Percentiles rank a stretch among this genome's conserved stretches.
These are phyloP conservation scores for Macrolepiota fuliginosa DNA, from an alignment of 768 basidiomycete genomes.

Conservation along the genomic window DNA sequence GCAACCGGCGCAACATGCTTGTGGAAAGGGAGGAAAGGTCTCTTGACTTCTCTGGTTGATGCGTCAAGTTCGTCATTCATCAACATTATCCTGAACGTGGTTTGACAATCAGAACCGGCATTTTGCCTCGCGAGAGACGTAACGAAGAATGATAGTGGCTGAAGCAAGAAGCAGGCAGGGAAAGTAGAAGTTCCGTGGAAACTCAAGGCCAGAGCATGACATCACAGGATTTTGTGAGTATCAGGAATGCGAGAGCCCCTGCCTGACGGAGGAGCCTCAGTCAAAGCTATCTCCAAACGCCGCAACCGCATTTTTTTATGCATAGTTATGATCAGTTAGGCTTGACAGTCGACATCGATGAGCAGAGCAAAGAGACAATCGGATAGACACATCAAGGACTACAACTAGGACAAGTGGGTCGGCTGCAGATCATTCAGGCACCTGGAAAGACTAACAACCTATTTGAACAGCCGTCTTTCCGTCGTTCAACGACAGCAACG, in stretches of 20 bases:
- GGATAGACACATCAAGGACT: background rate
- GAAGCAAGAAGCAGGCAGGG: slow-evolving; percentile 2
- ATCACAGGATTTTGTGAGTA: background rate
- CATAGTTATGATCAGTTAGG: background rate
- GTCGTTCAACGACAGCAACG: background rate
- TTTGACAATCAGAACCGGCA: background rate
- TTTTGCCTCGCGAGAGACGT: background rate
- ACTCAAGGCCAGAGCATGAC: background rate
- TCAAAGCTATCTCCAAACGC: background rate
- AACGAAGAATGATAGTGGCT: background rate
- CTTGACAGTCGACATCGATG: background rate
- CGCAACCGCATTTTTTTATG: background rate
- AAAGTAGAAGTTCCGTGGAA: background rate
- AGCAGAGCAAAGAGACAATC: background rate
- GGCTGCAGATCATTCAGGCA: background rate
- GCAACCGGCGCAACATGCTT: background rate
- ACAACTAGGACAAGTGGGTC: background rate
- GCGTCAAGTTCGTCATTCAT: background rate
- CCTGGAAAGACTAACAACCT: background rate
- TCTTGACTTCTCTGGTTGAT: background rate
- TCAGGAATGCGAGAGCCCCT: background rate
- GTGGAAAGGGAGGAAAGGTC: background rate
- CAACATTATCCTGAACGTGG: background rate
- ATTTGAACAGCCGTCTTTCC: background rate
- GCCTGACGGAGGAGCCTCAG: background rate